Conservation (phyloP, 495 filamentous ascomycete species). For the Penicillium alfredii region DNA sequence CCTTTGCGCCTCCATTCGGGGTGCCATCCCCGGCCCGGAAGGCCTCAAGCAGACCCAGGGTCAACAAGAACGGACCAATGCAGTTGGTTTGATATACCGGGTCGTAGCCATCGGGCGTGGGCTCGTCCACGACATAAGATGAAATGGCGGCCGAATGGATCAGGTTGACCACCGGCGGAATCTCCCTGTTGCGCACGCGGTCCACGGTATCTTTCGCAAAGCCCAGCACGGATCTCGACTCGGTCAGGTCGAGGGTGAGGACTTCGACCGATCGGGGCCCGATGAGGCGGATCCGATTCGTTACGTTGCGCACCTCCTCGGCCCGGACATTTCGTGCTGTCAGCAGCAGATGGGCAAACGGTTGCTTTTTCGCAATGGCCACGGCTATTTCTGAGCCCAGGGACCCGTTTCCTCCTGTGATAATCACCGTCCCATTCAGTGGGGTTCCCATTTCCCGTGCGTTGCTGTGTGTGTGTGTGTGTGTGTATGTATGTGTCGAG, state of each 20-base stretch:
- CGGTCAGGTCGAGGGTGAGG: conserved; percentile 28
- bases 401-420: conserved; percentile 36
- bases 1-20: conserved; percentile 28
- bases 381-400: conserved; percentile 38
- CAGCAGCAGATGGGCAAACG: conserved; percentile 34
- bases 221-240: conserved; percentile 29
- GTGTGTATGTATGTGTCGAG: too few relatives aligned
- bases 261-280: conserved; percentile 38
- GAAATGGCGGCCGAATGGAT: conserved; percentile 36
- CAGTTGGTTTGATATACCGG: conserved; percentile 41
- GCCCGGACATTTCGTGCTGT: conserved; percentile 30
- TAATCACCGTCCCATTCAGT: conserved; percentile 37
- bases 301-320: conserved; percentile 26
- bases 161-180: conserved; percentile 32
- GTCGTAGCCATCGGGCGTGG: conserved; percentile 35
- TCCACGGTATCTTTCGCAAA: conserved; percentile 33
- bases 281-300: conserved; percentile 28
- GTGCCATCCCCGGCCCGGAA: conserved; percentile 36
- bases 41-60: conserved; percentile 36
- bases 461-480: too few relatives aligned
- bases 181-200: conserved; percentile 31
- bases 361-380: conserved; percentile 35
- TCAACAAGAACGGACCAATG: conserved; percentile 35
- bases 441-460: conserved; percentile 33
- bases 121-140: conserved; percentile 31